These are phyloP conservation scores for Helotiales sp. DNA, from an alignment of 2,329 filamentous ascomycete species.

Conservation along the genomic window DNA sequence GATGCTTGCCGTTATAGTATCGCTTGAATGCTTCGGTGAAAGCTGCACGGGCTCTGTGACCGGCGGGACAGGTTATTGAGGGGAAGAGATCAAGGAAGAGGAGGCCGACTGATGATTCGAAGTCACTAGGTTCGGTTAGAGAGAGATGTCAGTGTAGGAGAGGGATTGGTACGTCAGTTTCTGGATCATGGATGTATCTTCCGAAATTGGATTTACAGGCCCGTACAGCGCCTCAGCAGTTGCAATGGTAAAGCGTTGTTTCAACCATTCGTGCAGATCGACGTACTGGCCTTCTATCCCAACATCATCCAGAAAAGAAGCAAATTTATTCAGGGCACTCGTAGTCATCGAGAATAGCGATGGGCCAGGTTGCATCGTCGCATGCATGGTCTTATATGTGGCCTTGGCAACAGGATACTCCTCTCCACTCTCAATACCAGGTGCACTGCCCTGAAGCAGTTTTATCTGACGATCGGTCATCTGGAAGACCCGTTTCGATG, in stretches of 20 bases:
- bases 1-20: constrained; percentile 12
- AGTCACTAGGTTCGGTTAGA: constrained; percentile 28
- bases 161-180: constrained; percentile 44
- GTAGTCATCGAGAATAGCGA: constrained; percentile 42
- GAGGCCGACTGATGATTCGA: constrained; percentile 37
- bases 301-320: constrained; percentile 38
- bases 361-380: constrained; percentile 39
- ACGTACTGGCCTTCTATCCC: constrained; percentile 37
- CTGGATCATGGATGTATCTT: constrained; percentile 44
- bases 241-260: constrained; percentile 47
- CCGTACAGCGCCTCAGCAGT: constrained; percentile 50
- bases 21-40: constrained; percentile 29
- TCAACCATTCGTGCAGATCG: constrained; percentile 47
- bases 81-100: constrained; percentile 42
- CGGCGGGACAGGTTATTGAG: constrained; percentile 40
- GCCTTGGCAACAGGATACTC: constrained; percentile 29
- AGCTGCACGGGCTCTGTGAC: constrained; percentile 44
- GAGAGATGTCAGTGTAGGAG: neutral
- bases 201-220: constrained; percentile 48
- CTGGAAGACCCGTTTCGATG: constrained; percentile 46
- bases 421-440: neutral
- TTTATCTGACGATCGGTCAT: constrained; percentile 40
- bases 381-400: constrained; percentile 35
- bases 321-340: constrained; percentile 46
- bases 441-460: constrained; percentile 24